Evolutionary conservation across 2,329 filamentous ascomycete species (phyloP), one percentile per base, ranked within the genome.

Genomic region (Pseudopyrenochaeta lycopersici): DNA sequence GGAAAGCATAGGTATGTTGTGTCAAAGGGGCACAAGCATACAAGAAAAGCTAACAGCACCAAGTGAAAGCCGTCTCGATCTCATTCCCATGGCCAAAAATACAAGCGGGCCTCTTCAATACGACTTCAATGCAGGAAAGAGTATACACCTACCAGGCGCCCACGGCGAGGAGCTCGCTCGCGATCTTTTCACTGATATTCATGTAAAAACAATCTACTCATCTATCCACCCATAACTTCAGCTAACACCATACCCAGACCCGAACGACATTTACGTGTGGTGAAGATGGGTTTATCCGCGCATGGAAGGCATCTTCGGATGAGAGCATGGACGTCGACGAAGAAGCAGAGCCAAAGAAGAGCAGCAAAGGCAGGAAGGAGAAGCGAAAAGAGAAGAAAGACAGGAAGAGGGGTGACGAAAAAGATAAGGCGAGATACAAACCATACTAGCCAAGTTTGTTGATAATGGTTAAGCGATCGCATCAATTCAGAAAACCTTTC

Each of bases 1-100:
- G 89, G 89, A n/a, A 81, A 82, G 32, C 88, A 90, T 64, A 88
- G 88, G 87, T 88, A 78, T 72, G 83, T 80, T n/a, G n/a, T n/a
- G n/a, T n/a, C n/a, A n/a, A n/a, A n/a, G n/a, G n/a, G n/a, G n/a
- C n/a, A n/a, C n/a, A n/a, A n/a, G n/a, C n/a, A n/a, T n/a, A n/a
- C n/a, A n/a, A n/a, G 9, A 15, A 27, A 39, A 4, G 17, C 51
- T 60, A n/a, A 65, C 23, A 6, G 3, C 7, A 11, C 1, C 30
- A 36, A 76, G 73, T 31, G 60, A 65, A 18, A 58, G 63, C 21
- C 54, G 58, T 9, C 52, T 76, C 0, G 67, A 69, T 29, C 61
- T 77, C 14, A 67, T 74, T 11, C 71, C 71, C 1, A 52, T 77
- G 4, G 52, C 54, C 12, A 71, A 70, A 21, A 61, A 52, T 29